Conservation (phyloP, 768 basidiomycete genomes). For the Termitomyces sp. region DNA sequence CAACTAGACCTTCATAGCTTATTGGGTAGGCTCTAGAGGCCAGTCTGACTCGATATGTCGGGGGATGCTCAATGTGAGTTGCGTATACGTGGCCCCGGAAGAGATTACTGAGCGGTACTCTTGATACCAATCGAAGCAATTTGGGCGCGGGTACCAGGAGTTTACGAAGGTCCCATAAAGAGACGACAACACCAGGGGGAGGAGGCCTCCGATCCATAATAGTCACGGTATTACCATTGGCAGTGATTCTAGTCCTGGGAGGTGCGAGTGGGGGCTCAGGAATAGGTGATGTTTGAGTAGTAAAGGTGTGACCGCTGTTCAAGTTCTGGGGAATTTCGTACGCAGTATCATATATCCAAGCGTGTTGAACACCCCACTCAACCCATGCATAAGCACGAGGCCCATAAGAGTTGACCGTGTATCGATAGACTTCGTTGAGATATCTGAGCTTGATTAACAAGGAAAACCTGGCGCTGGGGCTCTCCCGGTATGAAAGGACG, state of each 20-base stretch:
- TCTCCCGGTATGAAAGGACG: not conserved
- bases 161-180: constrained; percentile 9
- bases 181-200: not conserved
- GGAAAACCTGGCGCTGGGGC: not conserved
- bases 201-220: not conserved
- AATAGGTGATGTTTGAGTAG: not conserved
- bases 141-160: not conserved
- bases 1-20: constrained; percentile 8
- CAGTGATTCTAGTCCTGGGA: not conserved
- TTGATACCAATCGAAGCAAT: not conserved
- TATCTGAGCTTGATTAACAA: constrained; percentile 4
- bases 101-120: not conserved
- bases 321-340: not conserved
- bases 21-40: not conserved
- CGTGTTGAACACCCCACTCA: not conserved
- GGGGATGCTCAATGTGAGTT: not conserved
- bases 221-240: not conserved
- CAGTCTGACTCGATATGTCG: constrained; percentile 3
- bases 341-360: not conserved
- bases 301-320: constrained; percentile 8
- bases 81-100: not conserved
- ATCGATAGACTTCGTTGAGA: not conserved
- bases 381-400: not conserved
- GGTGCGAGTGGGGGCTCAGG: not conserved
- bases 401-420: not conserved